Evolutionary conservation across 306 rosid species (phyloP).

Genomic region (Hippophae gyantsensis): DNA sequence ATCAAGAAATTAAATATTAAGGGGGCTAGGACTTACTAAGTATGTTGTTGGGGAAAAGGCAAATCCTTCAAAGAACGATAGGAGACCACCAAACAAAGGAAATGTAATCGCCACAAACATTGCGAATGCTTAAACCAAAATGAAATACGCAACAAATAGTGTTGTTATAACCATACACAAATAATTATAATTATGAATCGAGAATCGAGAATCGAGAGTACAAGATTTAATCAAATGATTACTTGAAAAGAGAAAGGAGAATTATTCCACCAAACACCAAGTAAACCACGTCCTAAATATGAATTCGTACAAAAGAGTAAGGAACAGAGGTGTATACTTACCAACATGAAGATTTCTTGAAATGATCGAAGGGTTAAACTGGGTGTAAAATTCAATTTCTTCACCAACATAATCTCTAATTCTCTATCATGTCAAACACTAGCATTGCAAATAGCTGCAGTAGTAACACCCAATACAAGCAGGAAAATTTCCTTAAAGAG

Average conservation of each 20-base stretch:
- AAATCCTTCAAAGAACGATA: slow-evolving; percentile 69
- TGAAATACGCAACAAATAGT: no score
- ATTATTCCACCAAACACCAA: no score
- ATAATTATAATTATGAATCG: no score
- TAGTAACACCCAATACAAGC: not conserved
- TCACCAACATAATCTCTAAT: slow-evolving; percentile 48
- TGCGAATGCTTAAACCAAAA: slow-evolving; percentile 42
- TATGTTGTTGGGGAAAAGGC: slow-evolving; percentile 70
- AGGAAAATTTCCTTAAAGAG: not conserved
- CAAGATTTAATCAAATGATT: no score
- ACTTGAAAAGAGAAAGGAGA: not conserved
- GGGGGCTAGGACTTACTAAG: slow-evolving; percentile 32
- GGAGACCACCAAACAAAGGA: slow-evolving; percentile 64
- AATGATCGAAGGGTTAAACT: slow-evolving; percentile 34
- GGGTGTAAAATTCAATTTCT: slow-evolving; percentile 41
- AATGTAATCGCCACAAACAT: slow-evolving; percentile 59
- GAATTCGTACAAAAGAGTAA: no score
- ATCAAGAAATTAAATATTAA: no score
- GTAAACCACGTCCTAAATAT: no score
- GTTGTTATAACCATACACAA: no score
- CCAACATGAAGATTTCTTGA: slow-evolving; percentile 53
- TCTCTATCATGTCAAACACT: slow-evolving; percentile 57
- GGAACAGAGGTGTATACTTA: slow-evolving; percentile 8
- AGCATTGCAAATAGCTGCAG: slow-evolving; percentile 70
- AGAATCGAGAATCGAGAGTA: no score